Evolutionary conservation across 805 yeast species (phyloP).

Genomic region (Candida incommunis): DNA sequence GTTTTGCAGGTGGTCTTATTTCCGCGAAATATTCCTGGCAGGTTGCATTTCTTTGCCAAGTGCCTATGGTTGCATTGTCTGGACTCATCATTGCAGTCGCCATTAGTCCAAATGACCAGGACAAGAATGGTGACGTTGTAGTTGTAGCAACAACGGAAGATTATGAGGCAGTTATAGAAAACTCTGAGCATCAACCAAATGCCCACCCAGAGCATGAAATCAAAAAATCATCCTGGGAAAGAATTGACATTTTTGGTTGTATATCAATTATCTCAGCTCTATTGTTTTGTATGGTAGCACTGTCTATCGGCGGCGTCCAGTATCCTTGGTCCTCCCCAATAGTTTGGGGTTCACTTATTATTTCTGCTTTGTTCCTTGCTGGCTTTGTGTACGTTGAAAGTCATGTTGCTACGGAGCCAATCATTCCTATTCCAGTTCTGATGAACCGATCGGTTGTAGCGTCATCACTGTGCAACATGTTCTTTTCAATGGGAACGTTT

Average conservation of each 20-base stretch:
- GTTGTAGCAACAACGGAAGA: conserved; percentile 15
- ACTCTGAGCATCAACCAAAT: conserved; percentile 25
- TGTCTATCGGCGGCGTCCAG: conserved; percentile 51
- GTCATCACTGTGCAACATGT: conserved; percentile 56
- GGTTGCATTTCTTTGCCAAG: conserved; percentile 27
- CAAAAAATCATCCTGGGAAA: conserved; percentile 31
- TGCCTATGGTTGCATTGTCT: conserved; percentile 26
- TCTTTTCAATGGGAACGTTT: conserved; percentile 53
- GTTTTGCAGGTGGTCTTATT: conserved; percentile 39
- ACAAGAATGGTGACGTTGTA: conserved; percentile 10
- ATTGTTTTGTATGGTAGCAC: conserved; percentile 44
- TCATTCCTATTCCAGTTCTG: conserved; percentile 49
- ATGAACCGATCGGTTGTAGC: conserved; percentile 45
- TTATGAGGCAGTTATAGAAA: conserved; percentile 37
- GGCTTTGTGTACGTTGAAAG: conserved; percentile 39
- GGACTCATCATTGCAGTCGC: conserved; percentile 19
- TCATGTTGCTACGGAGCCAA: conserved; percentile 44
- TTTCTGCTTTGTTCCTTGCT: conserved; percentile 22
- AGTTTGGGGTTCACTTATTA: conserved; percentile 23
- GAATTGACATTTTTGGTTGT: conserved; percentile 60
- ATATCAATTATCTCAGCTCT: conserved; percentile 42
- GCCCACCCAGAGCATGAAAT: conserved; percentile 18
- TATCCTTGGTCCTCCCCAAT: conserved; percentile 28
- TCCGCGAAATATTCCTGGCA: conserved; percentile 52
- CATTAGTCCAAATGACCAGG: conserved; percentile 7